A percentile compares a stretch with the other conserved stretches of the same genome.
Conservation (phyloP, 768 basidiomycete species). For the Mrakia blollopis region DNA sequence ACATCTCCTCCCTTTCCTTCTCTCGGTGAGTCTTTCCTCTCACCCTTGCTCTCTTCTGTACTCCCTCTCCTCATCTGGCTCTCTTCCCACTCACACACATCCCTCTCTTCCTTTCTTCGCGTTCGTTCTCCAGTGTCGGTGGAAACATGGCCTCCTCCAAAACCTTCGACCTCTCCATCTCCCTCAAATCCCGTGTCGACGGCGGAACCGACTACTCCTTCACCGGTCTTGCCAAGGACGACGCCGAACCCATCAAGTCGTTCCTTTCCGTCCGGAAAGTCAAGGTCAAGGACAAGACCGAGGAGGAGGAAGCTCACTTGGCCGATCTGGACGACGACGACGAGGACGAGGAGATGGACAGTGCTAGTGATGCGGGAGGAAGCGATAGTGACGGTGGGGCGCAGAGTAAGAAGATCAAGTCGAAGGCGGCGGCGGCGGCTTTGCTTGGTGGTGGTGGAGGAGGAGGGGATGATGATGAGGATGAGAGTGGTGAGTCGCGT, state of each 20-base stretch:
- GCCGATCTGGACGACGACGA: constrained; percentile 62
- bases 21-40: constrained; percentile 54
- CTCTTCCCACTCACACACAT: no score
- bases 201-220: constrained; percentile 78
- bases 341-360: constrained; percentile 66
- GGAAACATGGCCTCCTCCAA: constrained; percentile 78
- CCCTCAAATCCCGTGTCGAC: constrained; percentile 26
- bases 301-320: constrained; percentile 47
- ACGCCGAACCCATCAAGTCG: constrained; percentile 75
- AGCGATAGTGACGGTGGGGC: constrained; percentile 17
- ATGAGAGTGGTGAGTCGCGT: constrained; percentile 39
- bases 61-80: neutral
- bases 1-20: constrained; percentile 85
- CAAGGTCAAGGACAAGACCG: constrained; percentile 91
- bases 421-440: neutral
- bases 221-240: constrained; percentile 91
- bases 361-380: constrained; percentile 54
- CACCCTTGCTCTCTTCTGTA: neutral
- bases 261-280: constrained; percentile 89
- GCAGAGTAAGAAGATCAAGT: constrained; percentile 21
- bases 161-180: constrained; percentile 86
- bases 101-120: neutral
- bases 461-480: constrained; percentile 37
- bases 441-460: constrained; percentile 6
- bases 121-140: constrained; percentile 62